These are phyloP conservation scores for Pezicula carpinea DNA, from an alignment of 2,329 filamentous ascomycete genomes.

Conservation along the genomic window DNA sequence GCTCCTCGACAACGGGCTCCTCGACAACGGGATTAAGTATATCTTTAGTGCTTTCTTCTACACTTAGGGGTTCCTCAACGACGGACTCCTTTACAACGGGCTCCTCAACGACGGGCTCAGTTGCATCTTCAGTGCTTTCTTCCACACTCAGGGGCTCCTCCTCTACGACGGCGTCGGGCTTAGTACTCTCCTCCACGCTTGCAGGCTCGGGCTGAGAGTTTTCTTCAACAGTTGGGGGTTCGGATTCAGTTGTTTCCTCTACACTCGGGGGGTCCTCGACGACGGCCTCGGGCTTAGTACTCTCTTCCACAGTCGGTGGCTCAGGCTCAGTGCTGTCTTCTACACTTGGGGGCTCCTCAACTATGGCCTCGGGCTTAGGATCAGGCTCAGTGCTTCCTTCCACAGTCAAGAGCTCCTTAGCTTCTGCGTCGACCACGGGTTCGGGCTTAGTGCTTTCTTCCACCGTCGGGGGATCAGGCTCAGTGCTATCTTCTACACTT, in stretches of 20 bases:
- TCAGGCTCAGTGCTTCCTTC: neutral
- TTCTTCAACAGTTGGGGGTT: neutral
- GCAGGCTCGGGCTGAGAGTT: neutral
- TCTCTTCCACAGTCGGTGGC: neutral
- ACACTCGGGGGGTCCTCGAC: neutral
- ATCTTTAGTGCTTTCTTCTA: neutral
- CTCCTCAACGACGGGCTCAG: conserved; percentile 6
- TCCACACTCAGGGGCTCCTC: neutral
- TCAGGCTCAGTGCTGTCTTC: conserved; percentile 4
- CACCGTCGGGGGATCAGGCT: conserved; percentile 2
- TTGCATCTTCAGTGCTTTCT: neutral
- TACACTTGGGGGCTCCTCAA: too few relatives aligned
- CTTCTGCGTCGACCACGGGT: neutral
- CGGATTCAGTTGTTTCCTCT: neutral
- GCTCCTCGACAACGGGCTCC: conserved; percentile 6
- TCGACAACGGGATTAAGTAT: neutral
- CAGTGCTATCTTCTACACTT: neutral
- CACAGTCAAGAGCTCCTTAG: neutral
- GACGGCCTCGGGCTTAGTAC: neutral
- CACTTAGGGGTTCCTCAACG: neutral
- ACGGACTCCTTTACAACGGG: conserved; percentile 1
- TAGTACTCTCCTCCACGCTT: neutral
- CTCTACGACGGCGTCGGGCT: neutral
- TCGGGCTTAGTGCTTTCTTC: conserved; percentile 4
- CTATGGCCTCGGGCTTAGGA: neutral